Base-by-base conservation (phyloP, 2,329 filamentous ascomycete species). In the Xylaria sp. region DNA sequence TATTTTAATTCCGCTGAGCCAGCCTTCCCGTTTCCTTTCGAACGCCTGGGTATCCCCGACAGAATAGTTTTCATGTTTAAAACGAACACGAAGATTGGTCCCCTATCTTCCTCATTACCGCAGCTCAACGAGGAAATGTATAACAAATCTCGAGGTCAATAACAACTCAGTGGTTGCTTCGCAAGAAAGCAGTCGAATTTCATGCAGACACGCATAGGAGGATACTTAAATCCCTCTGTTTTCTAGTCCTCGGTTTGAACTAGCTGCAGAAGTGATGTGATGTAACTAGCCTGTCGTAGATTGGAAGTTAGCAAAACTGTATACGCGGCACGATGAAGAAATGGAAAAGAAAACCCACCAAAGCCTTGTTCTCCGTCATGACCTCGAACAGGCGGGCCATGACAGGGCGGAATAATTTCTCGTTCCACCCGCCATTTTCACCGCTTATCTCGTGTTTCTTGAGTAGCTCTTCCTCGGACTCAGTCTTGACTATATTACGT, bases 381-480 rank as follows among this genome's bases (percentile, higher is more conserved):
- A 93, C 86, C 78, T 91, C 90, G 75, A 88, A 92, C 21, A 93
- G 79, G 42, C 89, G 86, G 11, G 87, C 84, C 76, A 89, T 83
- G 61, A 91, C 84, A 0, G 89, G 88, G 54, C 89, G 85, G 80
- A 93, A 93, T 32, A 93, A 81, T 65, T 81, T 82, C 77, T 91
- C 88, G 68, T 92, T 91, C 88, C 89, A 92, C 1, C 88, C 86
- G 56, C 85, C 83, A 53, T 82, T 81, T 66, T 84, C 84, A 50
- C 84, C 85, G 4, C 78, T 77, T n/a, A 73, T 75, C 72, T 81
- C 79, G 70, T 86, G 84, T 60, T 79, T 72, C 75, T 86, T 86
- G 56, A 85, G 73, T 2, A 88, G 78, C 74, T 83, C 82, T 72
- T 88, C 86, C 74, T 90, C 85, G 0, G 85, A 83, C 60, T 87